A percentile compares a stretch with the other conserved stretches of the same genome.
Evolutionary conservation across 2,329 filamentous ascomycete species (phyloP).

Genomic region (Fusarium equiseti): DNA sequence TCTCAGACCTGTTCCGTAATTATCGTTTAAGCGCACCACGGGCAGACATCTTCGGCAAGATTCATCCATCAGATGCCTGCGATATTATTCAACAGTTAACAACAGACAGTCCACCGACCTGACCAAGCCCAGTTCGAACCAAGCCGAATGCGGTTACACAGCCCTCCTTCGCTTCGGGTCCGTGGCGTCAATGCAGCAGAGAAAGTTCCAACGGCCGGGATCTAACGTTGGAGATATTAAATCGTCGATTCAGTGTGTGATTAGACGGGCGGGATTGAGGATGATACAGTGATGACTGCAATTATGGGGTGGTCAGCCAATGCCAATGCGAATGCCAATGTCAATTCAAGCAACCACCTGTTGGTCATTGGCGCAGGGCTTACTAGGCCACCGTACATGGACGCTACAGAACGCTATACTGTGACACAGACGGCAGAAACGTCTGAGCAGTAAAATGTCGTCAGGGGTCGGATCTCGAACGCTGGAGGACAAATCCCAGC

Average conservation of each 20-base stretch:
- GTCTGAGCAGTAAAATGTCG: conserved; percentile 27
- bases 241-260: conserved; percentile 28
- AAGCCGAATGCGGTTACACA: conserved; percentile 15
- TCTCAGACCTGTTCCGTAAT: background rate
- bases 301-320: conserved; percentile 9
- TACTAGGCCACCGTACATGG: conserved; percentile 2
- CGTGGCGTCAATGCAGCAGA: conserved; percentile 20
- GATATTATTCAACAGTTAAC: background rate
- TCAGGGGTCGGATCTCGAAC: conserved; percentile 43
- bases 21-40: conserved; percentile 14
- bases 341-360: background rate
- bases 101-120: background rate
- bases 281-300: conserved; percentile 1
- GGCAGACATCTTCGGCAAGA: conserved; percentile 25
- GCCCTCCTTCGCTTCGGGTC: conserved; percentile 25
- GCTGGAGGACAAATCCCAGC: conserved; percentile 33
- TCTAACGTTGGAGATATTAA: conserved; percentile 34
- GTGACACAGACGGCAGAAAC: conserved; percentile 30
- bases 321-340: conserved; percentile 6
- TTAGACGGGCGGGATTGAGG: background rate
- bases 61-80: background rate
- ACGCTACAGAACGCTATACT: conserved; percentile 10
- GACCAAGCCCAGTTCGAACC: background rate
- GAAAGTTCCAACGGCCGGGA: conserved; percentile 35
- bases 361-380: conserved; percentile 27